Evolutionary conservation across 352 stramenopile species (phyloP), one percentile per base, ranked within the genome.

Genomic region (Globisporangium canariense): DNA sequence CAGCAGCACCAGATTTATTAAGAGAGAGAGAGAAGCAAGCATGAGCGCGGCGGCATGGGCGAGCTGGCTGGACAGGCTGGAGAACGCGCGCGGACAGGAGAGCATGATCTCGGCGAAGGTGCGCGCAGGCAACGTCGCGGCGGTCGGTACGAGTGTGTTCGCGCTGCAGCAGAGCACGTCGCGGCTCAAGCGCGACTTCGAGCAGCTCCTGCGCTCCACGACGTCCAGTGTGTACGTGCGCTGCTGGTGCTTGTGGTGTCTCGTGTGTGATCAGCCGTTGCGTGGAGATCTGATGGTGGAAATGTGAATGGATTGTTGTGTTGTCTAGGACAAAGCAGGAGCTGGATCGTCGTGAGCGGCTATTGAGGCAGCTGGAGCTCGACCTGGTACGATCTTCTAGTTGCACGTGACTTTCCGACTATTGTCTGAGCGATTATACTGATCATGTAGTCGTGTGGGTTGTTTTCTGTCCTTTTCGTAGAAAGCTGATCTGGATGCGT

Each of bases 91-190:
- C 50, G 64, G 71, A 22, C 81, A 93, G 64, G 80, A 95, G 66
- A 79, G 76, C 64, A 75, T 74, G 46, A 62, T 93, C 49, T 75
- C 76, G 20, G 70, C 58, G 49, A 93, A 93, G 60, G 83, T 95
- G 47, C 84, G 81, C 49, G 68, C 76, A 2, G 83, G 80, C 1
- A 91, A 93, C 64, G 66, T 73, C 20, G 66, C 78, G 3, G 69
- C 79, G 22, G 76, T 93, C 46, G 84, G 84, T 61, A 90, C 84
- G 20, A 93, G 86, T 72, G 86, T 90, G 45, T 95, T 93, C 65
- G 84, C 83, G 45, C 65, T 95, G 65, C 86, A 95, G 68, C 86
- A 95, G 76, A 91, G 80, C 56, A 78, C 86, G n/a, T 76, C 84
- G 58, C 83, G 84, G 40, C 76, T 95, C 11, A 83, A 86, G 56